Evolutionary conservation across 345 rosid species (phyloP).

Genomic region (Eucalyptus regnans): DNA sequence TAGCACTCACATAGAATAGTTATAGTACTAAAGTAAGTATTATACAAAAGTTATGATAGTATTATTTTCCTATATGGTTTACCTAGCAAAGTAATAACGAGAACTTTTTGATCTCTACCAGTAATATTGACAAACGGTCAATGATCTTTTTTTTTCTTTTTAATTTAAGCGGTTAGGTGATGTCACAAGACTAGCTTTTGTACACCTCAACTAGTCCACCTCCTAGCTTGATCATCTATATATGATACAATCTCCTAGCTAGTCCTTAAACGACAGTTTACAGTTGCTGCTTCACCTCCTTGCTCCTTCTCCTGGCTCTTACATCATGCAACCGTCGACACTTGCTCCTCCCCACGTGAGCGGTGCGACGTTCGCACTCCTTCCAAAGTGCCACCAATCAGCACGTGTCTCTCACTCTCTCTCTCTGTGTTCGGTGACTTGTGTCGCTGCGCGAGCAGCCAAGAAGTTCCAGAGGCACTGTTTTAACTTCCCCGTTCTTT

Average conservation of each 20-base stretch:
- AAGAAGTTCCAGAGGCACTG: neutral
- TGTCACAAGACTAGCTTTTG: neutral
- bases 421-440: neutral
- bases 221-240: neutral
- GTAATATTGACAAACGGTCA: neutral
- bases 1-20: neutral
- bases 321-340: neutral
- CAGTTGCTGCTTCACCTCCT: neutral
- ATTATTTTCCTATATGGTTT: rapidly evolving
- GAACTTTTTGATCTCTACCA: neutral
- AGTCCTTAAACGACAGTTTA: neutral
- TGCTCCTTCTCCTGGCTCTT: neutral
- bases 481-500: neutral
- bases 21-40: rapidly evolving
- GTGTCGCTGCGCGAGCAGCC: neutral
- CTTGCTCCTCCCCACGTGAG: neutral
- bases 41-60: neutral
- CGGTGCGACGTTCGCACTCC: neutral
- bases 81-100: neutral
- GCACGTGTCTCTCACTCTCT: neutral
- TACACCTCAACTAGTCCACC: neutral
- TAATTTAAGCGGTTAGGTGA: neutral
- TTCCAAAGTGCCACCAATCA: neutral
- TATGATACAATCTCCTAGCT: neutral
- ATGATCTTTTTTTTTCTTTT: neutral